Evolutionary conservation across 1,139 yeast genomes (phyloP).

Genomic region (Diutina siamensis): DNA sequence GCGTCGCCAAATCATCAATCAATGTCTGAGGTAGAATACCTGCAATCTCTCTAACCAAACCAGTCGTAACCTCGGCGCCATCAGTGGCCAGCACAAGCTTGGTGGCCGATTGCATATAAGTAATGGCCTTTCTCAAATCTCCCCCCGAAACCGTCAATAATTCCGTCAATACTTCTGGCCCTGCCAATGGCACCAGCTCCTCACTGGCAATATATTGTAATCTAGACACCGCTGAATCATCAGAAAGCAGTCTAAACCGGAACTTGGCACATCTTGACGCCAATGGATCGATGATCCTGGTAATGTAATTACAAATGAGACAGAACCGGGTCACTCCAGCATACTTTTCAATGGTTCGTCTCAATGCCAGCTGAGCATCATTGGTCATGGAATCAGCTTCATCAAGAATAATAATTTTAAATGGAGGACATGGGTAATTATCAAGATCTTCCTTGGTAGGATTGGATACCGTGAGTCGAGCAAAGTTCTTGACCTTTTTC

Average conservation of each 20-base stretch:
- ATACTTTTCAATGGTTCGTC: constrained; percentile 95
- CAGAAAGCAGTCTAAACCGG: constrained; percentile 71
- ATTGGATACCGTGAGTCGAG: constrained; percentile 74
- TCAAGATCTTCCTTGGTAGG: constrained; percentile 57
- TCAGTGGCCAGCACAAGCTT: constrained; percentile 33
- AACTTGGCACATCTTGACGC: constrained; percentile 96
- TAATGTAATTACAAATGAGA: constrained; percentile 87
- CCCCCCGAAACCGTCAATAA: constrained; percentile 59
- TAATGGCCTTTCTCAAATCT: constrained; percentile 88
- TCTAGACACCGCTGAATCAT: constrained; percentile 56
- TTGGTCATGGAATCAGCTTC: constrained; percentile 99
- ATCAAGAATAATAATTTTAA: constrained; percentile 74
- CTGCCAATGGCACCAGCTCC: constrained; percentile 38
- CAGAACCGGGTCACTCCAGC: constrained; percentile 88
- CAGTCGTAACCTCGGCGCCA: constrained; percentile 22
- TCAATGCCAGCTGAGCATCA: constrained; percentile 90
- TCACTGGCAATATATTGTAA: constrained; percentile 46
- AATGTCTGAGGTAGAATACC: constrained; percentile 65
- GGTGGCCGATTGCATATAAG: constrained; percentile 80
- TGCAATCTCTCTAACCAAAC: constrained; percentile 59
- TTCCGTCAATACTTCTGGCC: constrained; percentile 47
- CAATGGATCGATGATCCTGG: constrained; percentile 89
- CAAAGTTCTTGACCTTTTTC: constrained; percentile 86
- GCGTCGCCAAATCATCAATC: constrained; percentile 31
- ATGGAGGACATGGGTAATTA: constrained; percentile 89